These are phyloP conservation scores for Lagenidium sp. DNA, from an alignment of 352 stramenopile species.

Conservation along the genomic window DNA sequence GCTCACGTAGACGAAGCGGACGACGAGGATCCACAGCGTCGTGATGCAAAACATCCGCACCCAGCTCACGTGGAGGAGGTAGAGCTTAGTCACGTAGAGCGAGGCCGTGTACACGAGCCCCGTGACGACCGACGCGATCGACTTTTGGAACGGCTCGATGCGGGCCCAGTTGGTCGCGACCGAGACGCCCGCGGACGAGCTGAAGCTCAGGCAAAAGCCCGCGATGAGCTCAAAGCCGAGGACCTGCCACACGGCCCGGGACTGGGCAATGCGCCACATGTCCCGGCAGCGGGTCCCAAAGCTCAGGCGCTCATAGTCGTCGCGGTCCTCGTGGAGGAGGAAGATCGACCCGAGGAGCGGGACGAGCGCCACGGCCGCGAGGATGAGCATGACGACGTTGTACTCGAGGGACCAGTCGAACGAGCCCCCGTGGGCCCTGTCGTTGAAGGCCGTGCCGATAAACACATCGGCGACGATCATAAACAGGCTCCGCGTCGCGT, in stretches of 20 bases:
- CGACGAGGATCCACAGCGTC: slow-evolving; percentile 40
- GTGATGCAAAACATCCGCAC: slow-evolving; percentile 31
- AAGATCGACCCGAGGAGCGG: slow-evolving; percentile 39
- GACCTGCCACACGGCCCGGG: slow-evolving; percentile 67
- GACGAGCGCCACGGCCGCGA: slow-evolving; percentile 23
- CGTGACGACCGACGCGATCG: slow-evolving; percentile 34
- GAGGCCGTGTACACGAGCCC: slow-evolving; percentile 42
- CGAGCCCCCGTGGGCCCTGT: slow-evolving; percentile 23
- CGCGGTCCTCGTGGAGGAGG: slow-evolving; percentile 43
- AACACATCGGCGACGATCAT: slow-evolving; percentile 42
- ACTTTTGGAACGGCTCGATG: slow-evolving; percentile 38
- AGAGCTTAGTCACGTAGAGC: slow-evolving; percentile 45
- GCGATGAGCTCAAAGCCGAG: slow-evolving; percentile 56
- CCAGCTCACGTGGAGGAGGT: slow-evolving; percentile 48
- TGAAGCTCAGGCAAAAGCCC: slow-evolving; percentile 43
- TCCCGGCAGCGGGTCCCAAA: slow-evolving; percentile 27
- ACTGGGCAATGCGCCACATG: slow-evolving; percentile 55
- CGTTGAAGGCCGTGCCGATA: slow-evolving; percentile 36
- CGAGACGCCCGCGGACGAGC: slow-evolving; percentile 27
- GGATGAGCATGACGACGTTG: slow-evolving; percentile 27
- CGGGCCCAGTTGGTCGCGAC: slow-evolving; percentile 56
- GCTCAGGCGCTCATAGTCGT: slow-evolving; percentile 6
- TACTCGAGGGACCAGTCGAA: slow-evolving; percentile 36
- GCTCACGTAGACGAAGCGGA: slow-evolving; percentile 38
- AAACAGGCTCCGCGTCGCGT: slow-evolving; percentile 28